Percentiles rank a stretch among this genome's conserved stretches.
Evolutionary conservation across 2,329 filamentous ascomycete genomes (phyloP).

Genomic region (Blastomyces parvus): DNA sequence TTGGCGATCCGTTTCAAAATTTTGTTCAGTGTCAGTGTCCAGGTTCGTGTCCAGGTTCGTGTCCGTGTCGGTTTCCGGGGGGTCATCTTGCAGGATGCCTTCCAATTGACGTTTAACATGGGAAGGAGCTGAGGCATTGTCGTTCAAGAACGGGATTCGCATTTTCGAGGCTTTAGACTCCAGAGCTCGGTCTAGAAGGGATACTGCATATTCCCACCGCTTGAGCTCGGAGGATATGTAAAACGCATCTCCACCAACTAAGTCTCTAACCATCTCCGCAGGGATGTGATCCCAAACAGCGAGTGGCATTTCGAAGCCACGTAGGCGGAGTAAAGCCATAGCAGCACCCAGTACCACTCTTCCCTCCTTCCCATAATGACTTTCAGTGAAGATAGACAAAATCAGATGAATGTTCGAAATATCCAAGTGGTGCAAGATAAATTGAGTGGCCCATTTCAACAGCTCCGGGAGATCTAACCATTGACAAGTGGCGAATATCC

Average conservation of each 20-base stretch:
- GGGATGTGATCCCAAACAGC: slow-evolving; percentile 1
- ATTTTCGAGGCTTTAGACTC: not conserved
- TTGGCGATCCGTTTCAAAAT: not conserved
- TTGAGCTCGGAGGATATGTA: not conserved
- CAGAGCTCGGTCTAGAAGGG: not conserved
- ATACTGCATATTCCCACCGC: slow-evolving; percentile 1
- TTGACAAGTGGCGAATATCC: not conserved
- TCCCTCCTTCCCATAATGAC: slow-evolving; percentile 1
- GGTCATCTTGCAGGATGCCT: not conserved
- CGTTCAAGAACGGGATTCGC: not conserved
- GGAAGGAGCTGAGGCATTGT: not conserved
- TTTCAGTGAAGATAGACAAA: not conserved
- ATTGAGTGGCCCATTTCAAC: not conserved
- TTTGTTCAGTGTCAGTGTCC: not conserved
- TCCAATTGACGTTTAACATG: not conserved
- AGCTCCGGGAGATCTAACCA: not conserved
- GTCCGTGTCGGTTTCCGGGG: not conserved
- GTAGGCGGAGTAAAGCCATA: not conserved
- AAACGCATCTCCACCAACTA: slow-evolving; percentile 2
- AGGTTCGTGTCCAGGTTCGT: too few species aligned
- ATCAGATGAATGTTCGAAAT: not conserved
- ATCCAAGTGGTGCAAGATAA: not conserved
- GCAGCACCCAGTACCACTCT: not conserved
- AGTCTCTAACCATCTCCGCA: not conserved
- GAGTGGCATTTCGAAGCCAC: not conserved